Percentiles rank a stretch among this genome's conserved stretches.
These are phyloP conservation scores for Fusarium pseudocircinatum DNA, from an alignment of 2,329 filamentous ascomycete species.

Conservation along the genomic window DNA sequence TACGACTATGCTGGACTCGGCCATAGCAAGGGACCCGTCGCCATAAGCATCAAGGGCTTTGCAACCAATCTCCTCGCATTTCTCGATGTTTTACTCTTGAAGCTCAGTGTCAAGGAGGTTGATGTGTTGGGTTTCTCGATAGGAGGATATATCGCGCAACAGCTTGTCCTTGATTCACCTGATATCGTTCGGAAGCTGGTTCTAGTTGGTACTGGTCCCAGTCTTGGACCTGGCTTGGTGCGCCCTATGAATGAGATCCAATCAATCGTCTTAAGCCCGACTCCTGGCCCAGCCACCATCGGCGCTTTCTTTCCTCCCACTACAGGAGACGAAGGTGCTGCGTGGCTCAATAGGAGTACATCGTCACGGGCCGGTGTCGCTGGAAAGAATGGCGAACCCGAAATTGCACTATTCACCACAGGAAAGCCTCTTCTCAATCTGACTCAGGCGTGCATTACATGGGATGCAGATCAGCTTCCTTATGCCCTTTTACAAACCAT, in stretches of 20 bases:
- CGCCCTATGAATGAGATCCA: neutral
- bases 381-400: neutral
- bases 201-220: neutral
- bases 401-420: fast-evolving
- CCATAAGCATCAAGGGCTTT: neutral
- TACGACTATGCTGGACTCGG: neutral
- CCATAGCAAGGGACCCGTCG: neutral
- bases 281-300: neutral
- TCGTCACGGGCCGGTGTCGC: fast-evolving
- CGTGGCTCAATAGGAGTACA: neutral
- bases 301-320: neutral
- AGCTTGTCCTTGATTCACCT: neutral
- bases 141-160: neutral
- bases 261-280: neutral
- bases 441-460: neutral
- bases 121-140: neutral
- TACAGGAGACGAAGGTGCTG: neutral
- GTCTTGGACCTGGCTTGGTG: neutral
- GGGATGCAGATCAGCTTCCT: neutral
- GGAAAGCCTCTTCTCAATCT: neutral
- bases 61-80: neutral
- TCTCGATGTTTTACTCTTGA: neutral
- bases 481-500: neutral
- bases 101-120: neutral
- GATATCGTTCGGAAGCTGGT: neutral